These are phyloP conservation scores for Phytophthora foliorum DNA, from an alignment of 352 stramenopile species.

Conservation along the genomic window DNA sequence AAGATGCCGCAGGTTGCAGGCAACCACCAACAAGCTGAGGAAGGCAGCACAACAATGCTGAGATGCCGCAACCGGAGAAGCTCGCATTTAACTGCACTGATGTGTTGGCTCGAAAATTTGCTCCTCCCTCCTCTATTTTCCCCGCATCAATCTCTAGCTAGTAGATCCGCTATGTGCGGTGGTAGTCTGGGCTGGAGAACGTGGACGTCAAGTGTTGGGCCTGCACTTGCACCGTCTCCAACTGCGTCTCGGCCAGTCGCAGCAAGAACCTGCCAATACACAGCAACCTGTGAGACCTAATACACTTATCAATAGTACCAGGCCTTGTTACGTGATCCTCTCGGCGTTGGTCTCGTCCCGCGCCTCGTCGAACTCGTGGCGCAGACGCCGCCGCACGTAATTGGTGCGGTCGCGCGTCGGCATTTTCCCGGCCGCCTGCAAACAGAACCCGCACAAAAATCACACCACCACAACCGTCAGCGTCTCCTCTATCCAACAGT, in stretches of 20 bases:
- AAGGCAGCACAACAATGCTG: too few species aligned
- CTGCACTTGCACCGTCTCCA: constrained; percentile 82
- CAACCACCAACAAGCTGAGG: too few species aligned
- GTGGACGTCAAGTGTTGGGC: constrained; percentile 64
- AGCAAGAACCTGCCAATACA: constrained; percentile 57
- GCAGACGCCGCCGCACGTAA: constrained; percentile 76
- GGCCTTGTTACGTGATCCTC: constrained; percentile 70
- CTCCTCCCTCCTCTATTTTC: background rate
- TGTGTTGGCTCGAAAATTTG: too few species aligned
- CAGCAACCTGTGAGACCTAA: constrained; percentile 11
- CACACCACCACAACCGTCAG: background rate
- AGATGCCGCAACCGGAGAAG: too few species aligned
- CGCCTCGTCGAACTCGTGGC: constrained; percentile 76
- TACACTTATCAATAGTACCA: too few species aligned
- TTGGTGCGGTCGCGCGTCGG: constrained; percentile 67
- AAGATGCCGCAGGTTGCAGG: too few species aligned
- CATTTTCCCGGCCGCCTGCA: constrained; percentile 72
- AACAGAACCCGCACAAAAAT: background rate
- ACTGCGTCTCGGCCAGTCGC: constrained; percentile 76
- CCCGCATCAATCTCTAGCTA: too few species aligned
- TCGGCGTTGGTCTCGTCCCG: constrained; percentile 62
- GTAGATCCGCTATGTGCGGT: constrained; percentile 39
- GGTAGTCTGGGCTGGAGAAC: constrained; percentile 77
- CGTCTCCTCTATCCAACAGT: background rate
- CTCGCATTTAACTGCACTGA: too few species aligned